Conservation (phyloP, 768 basidiomycete genomes). For the Termitomyces sp. region DNA sequence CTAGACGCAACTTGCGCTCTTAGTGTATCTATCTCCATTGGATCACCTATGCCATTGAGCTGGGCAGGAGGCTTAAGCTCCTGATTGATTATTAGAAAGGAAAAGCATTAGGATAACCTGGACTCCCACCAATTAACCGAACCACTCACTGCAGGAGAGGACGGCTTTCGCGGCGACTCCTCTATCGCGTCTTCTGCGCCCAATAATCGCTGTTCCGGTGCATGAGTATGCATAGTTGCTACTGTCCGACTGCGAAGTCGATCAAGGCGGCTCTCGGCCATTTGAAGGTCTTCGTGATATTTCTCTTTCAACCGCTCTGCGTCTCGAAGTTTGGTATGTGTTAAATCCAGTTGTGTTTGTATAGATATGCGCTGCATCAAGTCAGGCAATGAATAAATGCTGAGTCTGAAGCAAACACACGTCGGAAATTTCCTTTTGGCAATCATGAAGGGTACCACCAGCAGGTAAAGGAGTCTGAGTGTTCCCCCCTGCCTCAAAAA, state of each 20-base stretch:
- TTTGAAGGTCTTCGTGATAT: constrained; percentile 45
- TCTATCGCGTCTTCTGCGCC: constrained; percentile 33
- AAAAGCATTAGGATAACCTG: constrained; percentile 35
- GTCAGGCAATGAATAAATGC: constrained; percentile 6
- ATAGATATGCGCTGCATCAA: constrained; percentile 46
- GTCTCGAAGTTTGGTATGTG: constrained; percentile 45
- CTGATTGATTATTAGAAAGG: constrained; percentile 42
- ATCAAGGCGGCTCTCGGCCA: constrained; percentile 58
- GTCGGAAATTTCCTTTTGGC: constrained; percentile 54
- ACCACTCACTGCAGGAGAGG: constrained; percentile 71
- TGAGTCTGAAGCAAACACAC: constrained; percentile 29
- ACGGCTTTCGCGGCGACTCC: constrained; percentile 45
- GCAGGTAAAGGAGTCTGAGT: constrained; percentile 25
- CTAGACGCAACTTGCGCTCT: constrained; percentile 35
- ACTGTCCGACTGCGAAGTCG: constrained; percentile 53
- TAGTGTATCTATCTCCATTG: constrained; percentile 29
- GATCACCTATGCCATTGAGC: constrained; percentile 32
- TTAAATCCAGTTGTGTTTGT: constrained; percentile 50
- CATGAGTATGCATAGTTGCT: constrained; percentile 34
- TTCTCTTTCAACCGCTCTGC: constrained; percentile 40
- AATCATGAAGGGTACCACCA: constrained; percentile 36
- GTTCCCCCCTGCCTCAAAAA: constrained; percentile 40
- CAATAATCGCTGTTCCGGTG: constrained; percentile 20
- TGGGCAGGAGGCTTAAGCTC: constrained; percentile 25
- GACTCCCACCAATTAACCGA: constrained; percentile 63